Conservation (phyloP, 192 early-diverging fungal genomes). For the Entrophospora sp. region DNA sequence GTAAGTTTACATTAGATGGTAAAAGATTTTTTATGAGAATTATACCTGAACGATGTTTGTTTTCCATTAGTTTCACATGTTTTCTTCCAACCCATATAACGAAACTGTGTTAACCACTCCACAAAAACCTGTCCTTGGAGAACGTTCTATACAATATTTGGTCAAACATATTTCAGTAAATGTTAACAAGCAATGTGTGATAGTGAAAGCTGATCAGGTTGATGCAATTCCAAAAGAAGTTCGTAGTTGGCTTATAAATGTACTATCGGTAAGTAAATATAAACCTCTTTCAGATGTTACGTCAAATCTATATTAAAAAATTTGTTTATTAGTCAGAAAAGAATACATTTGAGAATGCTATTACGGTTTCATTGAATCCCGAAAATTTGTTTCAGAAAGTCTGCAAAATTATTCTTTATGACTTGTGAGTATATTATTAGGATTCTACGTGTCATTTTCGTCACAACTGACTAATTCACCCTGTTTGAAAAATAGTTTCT, state of each 20-base stretch:
- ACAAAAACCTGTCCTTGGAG: conserved; percentile 3
- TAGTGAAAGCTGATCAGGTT: neutral
- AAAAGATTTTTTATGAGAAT: neutral
- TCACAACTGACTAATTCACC: neutral
- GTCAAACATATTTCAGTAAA: no score
- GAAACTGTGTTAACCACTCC: neutral
- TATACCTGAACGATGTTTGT: neutral
- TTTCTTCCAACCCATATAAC: neutral
- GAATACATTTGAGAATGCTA: neutral
- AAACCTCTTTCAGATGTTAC: neutral
- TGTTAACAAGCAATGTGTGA: conserved; percentile 13
- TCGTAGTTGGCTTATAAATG: conserved; percentile 5
- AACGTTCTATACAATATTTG: conserved; percentile 3
- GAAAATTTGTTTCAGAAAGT: neutral
- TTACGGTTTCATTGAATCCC: neutral
- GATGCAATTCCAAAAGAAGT: neutral
- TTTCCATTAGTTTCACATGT: neutral
- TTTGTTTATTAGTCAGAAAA: conserved; percentile 15
- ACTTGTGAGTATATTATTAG: conserved; percentile 3
- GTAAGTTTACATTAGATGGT: neutral
- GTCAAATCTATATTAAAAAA: neutral
- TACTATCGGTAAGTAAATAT: conserved; percentile 4
- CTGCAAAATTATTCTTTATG: conserved; percentile 3
- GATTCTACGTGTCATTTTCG: neutral
- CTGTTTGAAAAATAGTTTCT: conserved; percentile 7